Evolutionary conservation across 2,329 filamentous ascomycete genomes (phyloP), one percentile per base, ranked within the genome.

Genomic region (Fusarium verticillioides): DNA sequence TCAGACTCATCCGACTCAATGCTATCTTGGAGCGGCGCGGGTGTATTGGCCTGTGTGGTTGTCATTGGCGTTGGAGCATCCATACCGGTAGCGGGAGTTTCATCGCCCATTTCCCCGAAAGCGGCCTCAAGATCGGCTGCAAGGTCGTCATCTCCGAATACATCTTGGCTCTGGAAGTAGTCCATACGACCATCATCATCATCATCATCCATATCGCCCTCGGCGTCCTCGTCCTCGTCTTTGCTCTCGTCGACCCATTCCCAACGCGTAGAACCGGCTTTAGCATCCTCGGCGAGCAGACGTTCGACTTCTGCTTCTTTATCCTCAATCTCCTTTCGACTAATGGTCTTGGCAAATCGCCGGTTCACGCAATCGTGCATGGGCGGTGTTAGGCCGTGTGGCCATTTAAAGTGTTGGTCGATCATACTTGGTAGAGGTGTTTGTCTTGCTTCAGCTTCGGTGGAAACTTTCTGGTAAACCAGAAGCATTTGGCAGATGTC

Each of bases 401-500:
- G 93, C 86, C 93, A 97, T 78, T 90, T 92, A 76, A 92, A 91
- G 9, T 83, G 91, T 80, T 82, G 85, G 76, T 94, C 89, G 57
- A 97, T 87, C 77, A 94, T 92, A 60, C 86, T 82, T 4, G 95
- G 95, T 19, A 97, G 84, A n/a, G 91, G 88, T 60, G 85, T 87
- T n/a, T 85, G 86, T 77, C 87, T 85, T 2, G 92, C 92, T 78
- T 93, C 91, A n/a, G 87, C 83, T 72, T 94, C 92, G 60, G 82
- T 91, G 52, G 86, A 84, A 23, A 96, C 92, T 37, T 83, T 85
- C 13, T 92, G 91, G 65, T 95, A 89, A 4, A 96, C 93, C 12
- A 97, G 84, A 40, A 97, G 87, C 93, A 97, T 97, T 84, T 97
- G 94, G 75, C 92, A 94, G 39, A 97, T 90, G 79, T 97, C 95